These are phyloP conservation scores for Trichoderma koningiopsis DNA, from an alignment of 2,329 filamentous ascomycete species.

Conservation along the genomic window DNA sequence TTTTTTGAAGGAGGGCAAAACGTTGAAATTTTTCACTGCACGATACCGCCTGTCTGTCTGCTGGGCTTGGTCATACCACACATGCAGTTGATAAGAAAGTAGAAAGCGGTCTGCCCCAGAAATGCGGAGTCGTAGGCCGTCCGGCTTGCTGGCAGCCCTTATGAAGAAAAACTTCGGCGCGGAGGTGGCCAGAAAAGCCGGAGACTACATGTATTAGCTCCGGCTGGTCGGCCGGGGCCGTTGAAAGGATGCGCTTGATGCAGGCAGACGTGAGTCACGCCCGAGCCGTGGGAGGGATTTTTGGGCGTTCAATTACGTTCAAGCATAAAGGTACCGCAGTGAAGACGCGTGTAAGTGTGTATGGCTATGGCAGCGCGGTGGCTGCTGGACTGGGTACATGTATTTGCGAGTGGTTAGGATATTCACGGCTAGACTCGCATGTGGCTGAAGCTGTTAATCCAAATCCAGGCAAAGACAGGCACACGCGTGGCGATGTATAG, in stretches of 20 bases:
- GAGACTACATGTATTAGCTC: neutral
- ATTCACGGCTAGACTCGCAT: slow-evolving; percentile 17
- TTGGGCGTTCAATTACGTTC: neutral
- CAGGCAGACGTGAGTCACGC: slow-evolving; percentile 9
- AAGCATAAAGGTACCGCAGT: neutral
- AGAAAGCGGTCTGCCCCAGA: slow-evolving; percentile 11
- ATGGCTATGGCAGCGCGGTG: neutral
- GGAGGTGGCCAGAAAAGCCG: neutral
- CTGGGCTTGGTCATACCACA: neutral
- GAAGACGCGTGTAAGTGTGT: neutral
- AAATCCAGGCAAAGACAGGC: neutral
- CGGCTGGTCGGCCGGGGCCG: slow-evolving; percentile 25
- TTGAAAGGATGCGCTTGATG: neutral
- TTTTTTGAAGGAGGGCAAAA: neutral
- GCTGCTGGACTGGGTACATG: neutral
- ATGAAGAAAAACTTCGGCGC: slow-evolving; percentile 20
- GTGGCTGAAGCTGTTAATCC: neutral
- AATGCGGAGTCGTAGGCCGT: slow-evolving; percentile 7
- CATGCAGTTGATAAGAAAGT: neutral
- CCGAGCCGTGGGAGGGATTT: neutral
- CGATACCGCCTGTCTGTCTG: neutral
- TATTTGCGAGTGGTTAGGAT: neutral
- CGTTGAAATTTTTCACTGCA: neutral
- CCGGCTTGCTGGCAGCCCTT: slow-evolving; percentile 4
- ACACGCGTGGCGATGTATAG: neutral